Base-by-base conservation (phyloP, 306 rosid genomes). In the Citrullus mucosospermus region DNA sequence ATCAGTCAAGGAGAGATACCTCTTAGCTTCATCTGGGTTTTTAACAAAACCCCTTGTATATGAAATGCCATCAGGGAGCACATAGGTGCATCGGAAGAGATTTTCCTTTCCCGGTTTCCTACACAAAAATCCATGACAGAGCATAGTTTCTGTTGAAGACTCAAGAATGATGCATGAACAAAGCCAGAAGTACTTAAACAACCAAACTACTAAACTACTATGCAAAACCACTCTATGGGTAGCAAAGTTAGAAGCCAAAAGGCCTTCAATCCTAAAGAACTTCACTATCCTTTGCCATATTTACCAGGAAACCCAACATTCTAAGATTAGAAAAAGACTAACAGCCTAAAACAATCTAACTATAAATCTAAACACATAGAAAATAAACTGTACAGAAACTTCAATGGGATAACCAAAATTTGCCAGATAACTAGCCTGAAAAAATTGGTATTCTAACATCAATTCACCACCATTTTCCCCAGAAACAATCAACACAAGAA, bases 11-110 rank as follows among this genome's bases (percentile, higher is more conserved):
- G 88, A 72, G 78, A 85, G 88, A 75, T 88, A 89, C 69, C 88
- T 86, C 74, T 68, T 79, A 12, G 92, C 96, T 72, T 89, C 91
- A 43, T 82, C 96, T 0, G 92, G 92, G 78, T 92, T 75, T 83
- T 92, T 95, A 62, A 95, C 87, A 76, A 86, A 92, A 22, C 98
- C 98, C 81, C 84, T 91, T 13, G 92, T 88, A 78, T 91, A 83
- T 0, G 91, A 83, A 20, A 95, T 48, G 39, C 98, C 98, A 77
- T 95, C 98, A 0, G 98, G 98, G 77, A 95, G 92, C 58, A 95
- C 98, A 80, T 92, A 95, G 0, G 97, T 88, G 84, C 91, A 86
- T 84, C 88, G 88, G 43, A 89, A 86, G 53, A 86, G 83, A 83
- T 95, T 92, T n/a, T 87, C 90, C 76, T 77, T 84, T 32, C 92